Percentiles rank a stretch among this genome's conserved stretches.
Evolutionary conservation across 225 moss, liverwort and hornwort species (phyloP).

Genomic region (Pleurozium schreberi): DNA sequence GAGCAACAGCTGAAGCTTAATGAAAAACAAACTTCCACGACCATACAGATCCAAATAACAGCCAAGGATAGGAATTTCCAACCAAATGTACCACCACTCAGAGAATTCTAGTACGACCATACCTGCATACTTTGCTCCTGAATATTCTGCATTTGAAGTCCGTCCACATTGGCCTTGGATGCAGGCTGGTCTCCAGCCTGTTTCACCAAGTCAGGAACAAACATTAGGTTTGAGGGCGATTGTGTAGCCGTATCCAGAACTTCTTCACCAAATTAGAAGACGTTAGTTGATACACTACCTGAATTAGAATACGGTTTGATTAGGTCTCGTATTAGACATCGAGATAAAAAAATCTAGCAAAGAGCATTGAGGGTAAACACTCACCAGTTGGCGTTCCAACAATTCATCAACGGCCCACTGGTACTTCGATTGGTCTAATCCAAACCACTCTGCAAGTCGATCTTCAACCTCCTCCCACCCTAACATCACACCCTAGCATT

Average conservation of each 20-base stretch:
- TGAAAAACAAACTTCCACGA: background rate
- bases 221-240: background rate
- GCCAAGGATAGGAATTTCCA: background rate
- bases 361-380: background rate
- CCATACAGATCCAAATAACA: background rate
- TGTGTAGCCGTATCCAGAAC: background rate
- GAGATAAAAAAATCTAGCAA: background rate
- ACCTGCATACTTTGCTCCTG: conserved; percentile 45
- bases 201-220: background rate
- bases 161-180: background rate
- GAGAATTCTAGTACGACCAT: background rate
- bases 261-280: background rate
- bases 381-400: conserved; percentile 65
- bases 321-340: background rate
- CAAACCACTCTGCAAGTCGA: conserved; percentile 57
- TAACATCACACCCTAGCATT: background rate
- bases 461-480: conserved; percentile 51
- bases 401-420: conserved; percentile 88
- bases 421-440: conserved; percentile 78
- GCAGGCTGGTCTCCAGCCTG: conserved; percentile 27
- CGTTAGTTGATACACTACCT: background rate
- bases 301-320: background rate
- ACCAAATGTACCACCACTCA: background rate
- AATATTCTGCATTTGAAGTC: conserved; percentile 26
- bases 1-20: background rate